These are phyloP conservation scores for Xylaria sp. DNA, from an alignment of 2,329 filamentous ascomycete genomes.

Conservation along the genomic window DNA sequence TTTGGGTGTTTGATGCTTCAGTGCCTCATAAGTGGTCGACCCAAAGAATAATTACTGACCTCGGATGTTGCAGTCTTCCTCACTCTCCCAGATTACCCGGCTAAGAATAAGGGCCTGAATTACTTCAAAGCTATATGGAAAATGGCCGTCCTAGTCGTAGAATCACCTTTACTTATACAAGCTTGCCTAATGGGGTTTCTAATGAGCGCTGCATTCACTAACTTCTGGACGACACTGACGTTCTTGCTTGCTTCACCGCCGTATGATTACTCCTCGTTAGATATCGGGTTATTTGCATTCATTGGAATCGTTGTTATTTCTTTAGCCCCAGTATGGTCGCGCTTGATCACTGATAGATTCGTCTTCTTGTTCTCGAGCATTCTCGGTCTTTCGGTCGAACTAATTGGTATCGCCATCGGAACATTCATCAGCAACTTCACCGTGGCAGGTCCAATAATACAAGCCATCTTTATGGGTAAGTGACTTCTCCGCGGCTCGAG, in stretches of 20 bases:
- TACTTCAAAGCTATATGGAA: constrained; percentile 70
- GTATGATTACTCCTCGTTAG: constrained; percentile 72
- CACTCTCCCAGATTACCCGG: constrained; percentile 77
- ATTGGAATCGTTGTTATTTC: constrained; percentile 78
- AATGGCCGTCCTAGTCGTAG: constrained; percentile 67
- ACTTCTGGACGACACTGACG: constrained; percentile 78
- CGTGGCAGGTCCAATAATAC: constrained; percentile 76
- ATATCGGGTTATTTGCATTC: constrained; percentile 81
- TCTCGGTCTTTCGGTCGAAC: constrained; percentile 66
- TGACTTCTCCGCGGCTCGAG: neutral
- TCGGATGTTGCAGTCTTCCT: constrained; percentile 57
- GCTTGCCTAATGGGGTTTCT: constrained; percentile 58
- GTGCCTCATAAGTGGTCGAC: neutral
- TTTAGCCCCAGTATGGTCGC: constrained; percentile 74
- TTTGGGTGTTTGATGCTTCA: neutral
- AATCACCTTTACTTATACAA: constrained; percentile 70
- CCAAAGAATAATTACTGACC: neutral
- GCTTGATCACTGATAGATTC: constrained; percentile 75
- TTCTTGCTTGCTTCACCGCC: constrained; percentile 78
- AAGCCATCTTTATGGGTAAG: constrained; percentile 55
- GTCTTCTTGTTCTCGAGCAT: constrained; percentile 75
- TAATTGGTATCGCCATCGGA: constrained; percentile 72
- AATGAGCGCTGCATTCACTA: constrained; percentile 67
- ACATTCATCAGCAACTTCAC: constrained; percentile 74
- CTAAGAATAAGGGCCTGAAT: constrained; percentile 68